These are phyloP conservation scores for Peniophora sp. DNA, from an alignment of 1,284 basidiomycete species.

Conservation along the genomic window DNA sequence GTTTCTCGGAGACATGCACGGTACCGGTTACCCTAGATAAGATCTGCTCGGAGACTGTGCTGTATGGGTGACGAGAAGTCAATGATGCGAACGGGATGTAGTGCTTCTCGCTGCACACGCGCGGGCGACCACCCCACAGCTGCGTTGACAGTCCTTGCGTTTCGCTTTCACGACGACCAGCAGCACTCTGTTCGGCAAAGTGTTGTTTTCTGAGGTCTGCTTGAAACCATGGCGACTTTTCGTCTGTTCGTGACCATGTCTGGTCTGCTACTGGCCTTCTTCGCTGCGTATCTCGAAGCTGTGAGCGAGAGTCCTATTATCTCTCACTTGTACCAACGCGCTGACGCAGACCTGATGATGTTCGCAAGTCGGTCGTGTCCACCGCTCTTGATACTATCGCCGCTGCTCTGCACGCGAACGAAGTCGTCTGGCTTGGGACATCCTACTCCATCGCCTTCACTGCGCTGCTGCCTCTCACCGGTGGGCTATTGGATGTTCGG, in stretches of 20 bases:
- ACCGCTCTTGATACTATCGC: slow-evolving; percentile 4
- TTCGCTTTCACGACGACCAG: no score
- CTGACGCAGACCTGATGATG: not conserved
- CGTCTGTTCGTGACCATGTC: not conserved
- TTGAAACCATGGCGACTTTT: no score
- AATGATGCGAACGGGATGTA: no score
- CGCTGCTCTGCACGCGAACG: not conserved
- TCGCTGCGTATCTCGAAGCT: not conserved
- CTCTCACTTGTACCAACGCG: not conserved
- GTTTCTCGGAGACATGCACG: no score
- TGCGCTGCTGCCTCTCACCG: slow-evolving; percentile 2
- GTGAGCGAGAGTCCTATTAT: not conserved
- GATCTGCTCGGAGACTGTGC: no score
- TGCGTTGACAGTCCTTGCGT: no score
- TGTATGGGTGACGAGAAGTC: no score
- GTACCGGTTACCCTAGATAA: no score
- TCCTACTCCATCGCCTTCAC: slow-evolving; percentile 3
- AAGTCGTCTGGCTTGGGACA: slow-evolving; percentile 7
- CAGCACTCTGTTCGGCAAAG: no score
- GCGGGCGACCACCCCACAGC: no score
- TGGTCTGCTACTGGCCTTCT: not conserved
- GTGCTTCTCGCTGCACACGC: no score
- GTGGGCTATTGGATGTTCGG: not conserved
- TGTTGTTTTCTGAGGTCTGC: no score
- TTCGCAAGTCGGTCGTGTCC: slow-evolving; percentile 3